phyloP scores from a whole-genome alignment of 2,329 filamentous ascomycete genomes.

The Epichloe typhina region DNA sequence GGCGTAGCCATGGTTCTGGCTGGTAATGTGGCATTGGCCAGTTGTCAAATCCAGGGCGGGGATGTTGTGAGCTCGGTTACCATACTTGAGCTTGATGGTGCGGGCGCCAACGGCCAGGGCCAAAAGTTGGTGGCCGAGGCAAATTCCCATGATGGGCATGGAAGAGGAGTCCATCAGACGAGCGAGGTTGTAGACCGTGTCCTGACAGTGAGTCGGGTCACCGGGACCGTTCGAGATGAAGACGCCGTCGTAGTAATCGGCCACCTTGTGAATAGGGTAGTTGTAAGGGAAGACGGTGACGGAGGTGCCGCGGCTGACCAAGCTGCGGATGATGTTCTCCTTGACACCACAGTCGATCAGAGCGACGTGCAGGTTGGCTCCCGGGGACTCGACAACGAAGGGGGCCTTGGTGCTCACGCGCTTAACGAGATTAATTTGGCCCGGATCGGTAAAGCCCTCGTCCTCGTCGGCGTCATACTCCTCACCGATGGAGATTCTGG shows the following conservation, averaged over 20 bases:
- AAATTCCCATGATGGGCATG: slow-evolving; percentile 94
- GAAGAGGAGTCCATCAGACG: slow-evolving; percentile 85
- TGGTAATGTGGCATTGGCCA: slow-evolving; percentile 95
- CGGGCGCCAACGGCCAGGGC: slow-evolving; percentile 77
- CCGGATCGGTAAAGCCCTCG: slow-evolving; percentile 87
- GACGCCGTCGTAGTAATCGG: slow-evolving; percentile 93
- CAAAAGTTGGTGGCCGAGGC: slow-evolving; percentile 90
- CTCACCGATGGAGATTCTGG: slow-evolving; percentile 86
- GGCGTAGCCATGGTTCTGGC: slow-evolving; percentile 96
- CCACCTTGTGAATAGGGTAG: slow-evolving; percentile 96
- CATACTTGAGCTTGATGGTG: slow-evolving; percentile 97
- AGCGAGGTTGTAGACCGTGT: slow-evolving; percentile 83
- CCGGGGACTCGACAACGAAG: slow-evolving; percentile 80
- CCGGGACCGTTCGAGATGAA: slow-evolving; percentile 99
- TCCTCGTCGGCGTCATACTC: slow-evolving; percentile 98
- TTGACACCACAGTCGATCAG: slow-evolving; percentile 98
- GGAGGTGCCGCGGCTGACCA: slow-evolving; percentile 82
- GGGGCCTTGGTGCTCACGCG: slow-evolving; percentile 96
- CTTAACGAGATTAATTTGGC: slow-evolving; percentile 91
- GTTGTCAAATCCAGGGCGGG: slow-evolving; percentile 89
- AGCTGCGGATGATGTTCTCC: slow-evolving; percentile 95
- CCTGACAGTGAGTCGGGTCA: slow-evolving; percentile 92
- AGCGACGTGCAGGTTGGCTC: slow-evolving; percentile 79
- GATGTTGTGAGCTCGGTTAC: slow-evolving; percentile 98
- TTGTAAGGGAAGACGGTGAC: slow-evolving; percentile 93